These are phyloP conservation scores for Beauveria varroae DNA, from an alignment of 2,329 filamentous ascomycete genomes.

Conservation along the genomic window DNA sequence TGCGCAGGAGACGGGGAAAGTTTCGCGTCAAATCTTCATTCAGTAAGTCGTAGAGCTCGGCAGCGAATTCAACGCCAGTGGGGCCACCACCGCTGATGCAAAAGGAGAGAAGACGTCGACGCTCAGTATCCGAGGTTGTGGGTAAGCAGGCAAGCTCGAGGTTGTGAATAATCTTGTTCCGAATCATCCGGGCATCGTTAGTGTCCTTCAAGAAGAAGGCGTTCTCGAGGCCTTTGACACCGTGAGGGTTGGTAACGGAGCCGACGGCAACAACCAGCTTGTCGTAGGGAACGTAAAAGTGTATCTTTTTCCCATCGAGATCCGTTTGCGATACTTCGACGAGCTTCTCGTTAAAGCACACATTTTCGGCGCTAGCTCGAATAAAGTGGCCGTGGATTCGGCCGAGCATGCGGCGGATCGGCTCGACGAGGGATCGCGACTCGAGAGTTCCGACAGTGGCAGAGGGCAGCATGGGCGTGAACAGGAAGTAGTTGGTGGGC, in stretches of 20 bases:
- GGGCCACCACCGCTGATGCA: slow-evolving; percentile 94
- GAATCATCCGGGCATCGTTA: slow-evolving; percentile 80
- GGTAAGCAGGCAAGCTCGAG: slow-evolving; percentile 89
- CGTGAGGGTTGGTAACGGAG: slow-evolving; percentile 88
- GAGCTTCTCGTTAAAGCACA: slow-evolving; percentile 86
- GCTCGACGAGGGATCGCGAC: slow-evolving; percentile 84
- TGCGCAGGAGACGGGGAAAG: slow-evolving; percentile 86
- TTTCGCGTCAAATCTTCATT: slow-evolving; percentile 83
- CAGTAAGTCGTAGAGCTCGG: slow-evolving; percentile 89
- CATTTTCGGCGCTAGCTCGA: slow-evolving; percentile 76
- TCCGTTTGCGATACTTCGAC: slow-evolving; percentile 77
- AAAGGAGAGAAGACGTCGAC: slow-evolving; percentile 81
- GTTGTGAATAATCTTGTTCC: slow-evolving; percentile 82
- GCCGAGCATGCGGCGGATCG: slow-evolving; percentile 75
- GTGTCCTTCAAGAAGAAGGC: slow-evolving; percentile 96
- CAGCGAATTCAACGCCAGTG: slow-evolving; percentile 95
- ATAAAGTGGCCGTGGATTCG: slow-evolving; percentile 82
- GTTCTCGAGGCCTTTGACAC: slow-evolving; percentile 88
- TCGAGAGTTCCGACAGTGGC: slow-evolving; percentile 95
- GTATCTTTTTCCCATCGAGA: slow-evolving; percentile 59
- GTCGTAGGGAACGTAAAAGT: slow-evolving; percentile 95
- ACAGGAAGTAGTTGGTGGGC: slow-evolving; percentile 93
- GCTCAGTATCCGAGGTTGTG: slow-evolving; percentile 81
- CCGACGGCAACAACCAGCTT: slow-evolving; percentile 91
- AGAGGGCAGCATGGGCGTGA: slow-evolving; percentile 95